Base-by-base conservation (phyloP, 2,329 filamentous ascomycete species). In the Albifimbria verrucaria region DNA sequence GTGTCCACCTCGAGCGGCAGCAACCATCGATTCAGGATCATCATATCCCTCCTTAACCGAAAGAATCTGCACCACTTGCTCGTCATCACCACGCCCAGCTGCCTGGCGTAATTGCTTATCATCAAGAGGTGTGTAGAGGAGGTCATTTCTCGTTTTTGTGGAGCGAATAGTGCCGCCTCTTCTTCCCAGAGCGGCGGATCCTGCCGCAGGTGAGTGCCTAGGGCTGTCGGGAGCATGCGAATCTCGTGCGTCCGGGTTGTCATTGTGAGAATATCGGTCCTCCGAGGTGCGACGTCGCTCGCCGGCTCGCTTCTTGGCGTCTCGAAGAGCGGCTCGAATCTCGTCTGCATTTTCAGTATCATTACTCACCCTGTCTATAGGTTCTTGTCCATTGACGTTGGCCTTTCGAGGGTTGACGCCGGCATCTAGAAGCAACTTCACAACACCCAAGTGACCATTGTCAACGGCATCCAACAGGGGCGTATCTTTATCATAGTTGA, bases 391-490 rank as follows among this genome's bases (percentile, higher is more conserved):
- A 62, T 92, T 88, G n/a, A 90, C 86, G 66, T 97, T 97, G 46
- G 92, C 87, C 60, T 92, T 89, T 48, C 92, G 86, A 48, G 94
- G 94, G 65, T 99, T 95, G 12, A 96, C 93, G 11, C 92, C 93
- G 52, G 92, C 88, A 52, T 88, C 84, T 2, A 99, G 77, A 28
- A 99, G 76, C 10, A 96, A 77, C 63, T 86, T 90, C 42, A 99
- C 89, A 4, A 97, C 93, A 18, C 89, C 89, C 7, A 96, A 69
- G 66, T 99, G 92, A 1, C 90, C 90, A 64, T 99, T 99, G 62
- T 97, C 94, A 24, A 97, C 92, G 5, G 94, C 94, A 74, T 99
- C 94, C 51, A 99, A 87, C 32, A 99, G 80, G 24, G 94, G 94
- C 0, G 94, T 97, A 64, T 99, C 94, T 64, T 90, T 91, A 62